phyloP scores from a whole-genome alignment of 768 basidiomycete genomes.

The Boletus sp. region DNA sequence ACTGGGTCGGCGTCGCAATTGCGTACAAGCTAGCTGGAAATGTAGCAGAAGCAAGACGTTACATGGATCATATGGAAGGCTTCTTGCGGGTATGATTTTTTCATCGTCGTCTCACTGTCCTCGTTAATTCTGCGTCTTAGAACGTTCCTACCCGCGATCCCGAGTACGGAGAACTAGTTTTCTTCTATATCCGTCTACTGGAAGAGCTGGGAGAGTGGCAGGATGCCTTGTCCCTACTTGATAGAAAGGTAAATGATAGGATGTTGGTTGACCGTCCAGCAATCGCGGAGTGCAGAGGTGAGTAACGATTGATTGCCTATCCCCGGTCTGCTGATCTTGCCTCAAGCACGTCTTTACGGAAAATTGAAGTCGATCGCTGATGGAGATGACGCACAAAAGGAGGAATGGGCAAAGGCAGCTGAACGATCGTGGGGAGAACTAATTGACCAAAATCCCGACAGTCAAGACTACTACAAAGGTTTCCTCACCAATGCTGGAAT shows the following conservation, averaged over 20 bases:
- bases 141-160: conserved; percentile 75
- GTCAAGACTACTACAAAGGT: conserved; percentile 73
- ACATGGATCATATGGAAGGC: conserved; percentile 67
- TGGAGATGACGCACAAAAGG: conserved; percentile 9
- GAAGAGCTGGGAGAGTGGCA: conserved; percentile 66
- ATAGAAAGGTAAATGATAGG: conserved; percentile 58
- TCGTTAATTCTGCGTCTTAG: conserved; percentile 34
- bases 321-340: conserved; percentile 2
- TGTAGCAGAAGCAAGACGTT: conserved; percentile 60
- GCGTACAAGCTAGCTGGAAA: conserved; percentile 86
- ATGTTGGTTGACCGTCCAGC: conserved; percentile 68
- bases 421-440: conserved; percentile 77
- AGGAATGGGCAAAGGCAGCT: conserved; percentile 58
- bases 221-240: conserved; percentile 61
- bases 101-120: neutral
- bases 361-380: conserved; percentile 38
- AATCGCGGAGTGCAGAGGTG: conserved; percentile 68
- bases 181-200: conserved; percentile 72
- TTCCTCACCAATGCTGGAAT: conserved; percentile 66
- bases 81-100: conserved; percentile 57
- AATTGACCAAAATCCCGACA: conserved; percentile 84
- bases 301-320: conserved; percentile 1
- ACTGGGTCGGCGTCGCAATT: conserved; percentile 88
- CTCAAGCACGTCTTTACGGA: conserved; percentile 71
- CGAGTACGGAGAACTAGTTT: conserved; percentile 78